A percentile compares a stretch with the other conserved stretches of the same genome.
These are phyloP conservation scores for Pseudocercospora ulei DNA, from an alignment of 2,329 filamentous ascomycete genomes.

Conservation along the genomic window DNA sequence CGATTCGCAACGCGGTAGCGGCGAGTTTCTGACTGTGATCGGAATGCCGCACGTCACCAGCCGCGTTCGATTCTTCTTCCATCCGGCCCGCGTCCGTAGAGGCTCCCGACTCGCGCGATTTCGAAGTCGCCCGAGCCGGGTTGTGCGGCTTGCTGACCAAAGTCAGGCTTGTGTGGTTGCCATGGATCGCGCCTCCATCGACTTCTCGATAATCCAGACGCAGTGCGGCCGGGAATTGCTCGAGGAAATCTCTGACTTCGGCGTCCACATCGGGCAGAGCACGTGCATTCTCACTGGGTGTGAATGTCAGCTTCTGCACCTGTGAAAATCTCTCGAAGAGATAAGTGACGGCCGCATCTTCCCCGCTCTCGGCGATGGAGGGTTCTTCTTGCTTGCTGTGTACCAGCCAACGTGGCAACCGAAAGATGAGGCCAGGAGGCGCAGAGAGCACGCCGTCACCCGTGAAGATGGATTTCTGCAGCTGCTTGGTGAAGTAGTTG, in stretches of 20 bases:
- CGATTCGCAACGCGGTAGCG: constrained; percentile 13
- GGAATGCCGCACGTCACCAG: not conserved
- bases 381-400: not conserved
- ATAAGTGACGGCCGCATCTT: constrained; percentile 21
- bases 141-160: constrained; percentile 2
- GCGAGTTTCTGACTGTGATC: constrained; percentile 7
- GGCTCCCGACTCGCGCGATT: too few relatives aligned
- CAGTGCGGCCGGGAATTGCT: constrained; percentile 4
- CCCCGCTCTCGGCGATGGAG: not conserved
- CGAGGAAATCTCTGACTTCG: constrained; percentile 7
- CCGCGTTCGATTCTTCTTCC: constrained; percentile 1
- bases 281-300: not conserved
- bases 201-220: constrained; percentile 17
- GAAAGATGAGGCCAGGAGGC: constrained; percentile 20
- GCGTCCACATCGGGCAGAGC: not conserved
- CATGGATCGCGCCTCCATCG: constrained; percentile 20
- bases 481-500: constrained; percentile 13
- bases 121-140: not conserved
- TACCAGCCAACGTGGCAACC: constrained; percentile 20
- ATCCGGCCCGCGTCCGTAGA: too few relatives aligned
- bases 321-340: constrained; percentile 29
- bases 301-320: constrained; percentile 19
- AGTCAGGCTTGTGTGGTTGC: constrained; percentile 12
- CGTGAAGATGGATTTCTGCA: constrained; percentile 18
- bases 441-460: constrained; percentile 18